These are phyloP conservation scores for Graphilbum sp. DNA, from an alignment of 2,329 filamentous ascomycete species.

Conservation along the genomic window DNA sequence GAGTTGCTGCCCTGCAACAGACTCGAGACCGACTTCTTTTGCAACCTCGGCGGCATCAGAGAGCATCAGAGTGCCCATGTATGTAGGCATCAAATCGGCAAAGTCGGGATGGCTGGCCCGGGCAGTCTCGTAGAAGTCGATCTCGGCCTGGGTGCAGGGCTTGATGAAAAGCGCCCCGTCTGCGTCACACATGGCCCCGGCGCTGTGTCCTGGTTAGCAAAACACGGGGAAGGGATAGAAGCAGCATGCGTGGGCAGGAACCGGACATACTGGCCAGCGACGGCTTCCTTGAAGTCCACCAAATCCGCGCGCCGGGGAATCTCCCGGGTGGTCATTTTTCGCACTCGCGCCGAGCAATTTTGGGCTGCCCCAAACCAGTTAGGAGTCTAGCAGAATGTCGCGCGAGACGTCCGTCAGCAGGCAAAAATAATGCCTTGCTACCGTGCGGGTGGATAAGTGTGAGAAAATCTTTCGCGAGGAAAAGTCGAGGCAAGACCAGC, in stretches of 20 bases:
- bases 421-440: no score
- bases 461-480: no score
- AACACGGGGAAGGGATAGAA: background rate
- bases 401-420: no score
- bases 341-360: background rate
- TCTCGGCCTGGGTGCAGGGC: constrained; percentile 72
- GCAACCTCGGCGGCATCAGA: constrained; percentile 30
- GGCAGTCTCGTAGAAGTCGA: constrained; percentile 76
- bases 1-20: background rate
- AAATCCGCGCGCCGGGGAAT: constrained; percentile 45
- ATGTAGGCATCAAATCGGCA: constrained; percentile 66
- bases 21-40: background rate
- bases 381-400: no score
- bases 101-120: constrained; percentile 52
- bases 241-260: constrained; percentile 22
- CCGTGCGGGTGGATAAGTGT: background rate
- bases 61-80: constrained; percentile 65
- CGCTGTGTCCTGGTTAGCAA: constrained; percentile 33
- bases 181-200: constrained; percentile 73
- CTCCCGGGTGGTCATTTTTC: constrained; percentile 15
- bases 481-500: no score
- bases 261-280: constrained; percentile 67
- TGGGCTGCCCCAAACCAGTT: background rate
- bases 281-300: constrained; percentile 55
- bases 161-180: constrained; percentile 84